A percentile compares a stretch with the other conserved stretches of the same genome.
Evolutionary conservation across 176 grass and related monocot species (phyloP).

Genomic region (Puccinellia tenuiflora): DNA sequence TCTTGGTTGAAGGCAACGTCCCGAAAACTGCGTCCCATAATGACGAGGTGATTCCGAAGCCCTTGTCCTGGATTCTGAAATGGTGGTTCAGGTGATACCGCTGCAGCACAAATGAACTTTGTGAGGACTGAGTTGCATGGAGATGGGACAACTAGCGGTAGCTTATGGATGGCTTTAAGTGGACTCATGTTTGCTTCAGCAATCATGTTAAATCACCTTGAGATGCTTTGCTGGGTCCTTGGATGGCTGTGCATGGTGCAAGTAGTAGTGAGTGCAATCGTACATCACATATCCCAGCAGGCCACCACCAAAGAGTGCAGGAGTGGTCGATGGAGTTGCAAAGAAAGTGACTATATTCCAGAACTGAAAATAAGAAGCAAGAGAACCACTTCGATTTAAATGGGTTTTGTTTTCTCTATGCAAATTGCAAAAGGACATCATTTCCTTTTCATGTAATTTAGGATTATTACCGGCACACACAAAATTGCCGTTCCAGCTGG

Average conservation of each 20-base stretch:
- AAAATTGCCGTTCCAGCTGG: conserved; percentile 74
- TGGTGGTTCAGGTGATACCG: conserved; percentile 91
- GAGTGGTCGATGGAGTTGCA: conserved; percentile 54
- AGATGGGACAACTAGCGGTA: background rate
- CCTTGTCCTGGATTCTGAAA: conserved; percentile 82
- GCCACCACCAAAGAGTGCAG: conserved; percentile 74
- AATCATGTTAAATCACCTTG: conserved; percentile 42
- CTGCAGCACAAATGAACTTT: conserved; percentile 29
- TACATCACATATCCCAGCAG: conserved; percentile 92
- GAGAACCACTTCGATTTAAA: background rate
- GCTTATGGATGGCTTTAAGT: background rate
- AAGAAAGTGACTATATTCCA: conserved; percentile 72
- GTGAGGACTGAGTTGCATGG: background rate
- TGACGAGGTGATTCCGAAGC: conserved; percentile 87
- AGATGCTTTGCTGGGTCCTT: conserved; percentile 61
- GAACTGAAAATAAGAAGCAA: conserved; percentile 47
- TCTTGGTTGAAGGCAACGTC: conserved; percentile 53
- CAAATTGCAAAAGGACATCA: background rate
- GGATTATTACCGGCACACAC: conserved; percentile 53
- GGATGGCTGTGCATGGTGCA: conserved; percentile 92
- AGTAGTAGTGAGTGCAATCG: conserved; percentile 90
- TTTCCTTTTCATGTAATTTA: background rate
- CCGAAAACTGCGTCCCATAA: conserved; percentile 77
- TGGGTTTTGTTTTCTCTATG: background rate
- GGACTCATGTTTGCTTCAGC: background rate